These are phyloP conservation scores for Tolypocladium paradoxum DNA, from an alignment of 2,329 filamentous ascomycete genomes.

Conservation along the genomic window DNA sequence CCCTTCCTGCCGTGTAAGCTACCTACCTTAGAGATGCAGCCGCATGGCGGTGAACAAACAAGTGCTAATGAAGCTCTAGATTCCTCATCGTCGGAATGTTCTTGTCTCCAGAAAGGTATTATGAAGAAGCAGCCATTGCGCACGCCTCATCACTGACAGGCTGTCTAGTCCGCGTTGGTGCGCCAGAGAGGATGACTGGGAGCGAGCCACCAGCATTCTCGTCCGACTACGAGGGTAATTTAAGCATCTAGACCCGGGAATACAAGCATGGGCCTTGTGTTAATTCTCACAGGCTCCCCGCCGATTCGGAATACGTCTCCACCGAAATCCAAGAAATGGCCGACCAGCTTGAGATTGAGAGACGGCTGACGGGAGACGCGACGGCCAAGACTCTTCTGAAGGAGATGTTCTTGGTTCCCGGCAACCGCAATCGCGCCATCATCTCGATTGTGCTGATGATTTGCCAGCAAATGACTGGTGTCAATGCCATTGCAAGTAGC, in stretches of 20 bases:
- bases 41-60: background rate
- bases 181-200: slow-evolving; percentile 57
- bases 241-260: too few species aligned
- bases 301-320: slow-evolving; percentile 42
- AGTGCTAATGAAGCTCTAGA: slow-evolving; percentile 10
- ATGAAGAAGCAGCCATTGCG: background rate
- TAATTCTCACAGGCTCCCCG: slow-evolving; percentile 30
- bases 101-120: slow-evolving; percentile 39
- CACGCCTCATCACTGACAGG: background rate
- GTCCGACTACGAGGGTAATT: slow-evolving; percentile 32
- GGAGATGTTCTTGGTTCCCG: slow-evolving; percentile 51
- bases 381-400: slow-evolving; percentile 45
- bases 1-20: slow-evolving; percentile 45
- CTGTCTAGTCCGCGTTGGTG: slow-evolving; percentile 52
- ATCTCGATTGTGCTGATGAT: slow-evolving; percentile 52
- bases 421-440: slow-evolving; percentile 53
- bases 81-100: slow-evolving; percentile 49
- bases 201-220: slow-evolving; percentile 46
- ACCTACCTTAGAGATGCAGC: background rate
- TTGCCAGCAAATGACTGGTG: slow-evolving; percentile 65
- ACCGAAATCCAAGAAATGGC: slow-evolving; percentile 51
- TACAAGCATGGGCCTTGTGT: background rate
- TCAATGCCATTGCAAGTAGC: slow-evolving; percentile 34
- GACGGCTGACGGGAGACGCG: slow-evolving; percentile 42
- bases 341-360: slow-evolving; percentile 51